Percentiles rank a stretch among this genome's conserved stretches.
phyloP scores from a whole-genome alignment of 2,329 filamentous ascomycete genomes.

The Penicillium digitatum region DNA sequence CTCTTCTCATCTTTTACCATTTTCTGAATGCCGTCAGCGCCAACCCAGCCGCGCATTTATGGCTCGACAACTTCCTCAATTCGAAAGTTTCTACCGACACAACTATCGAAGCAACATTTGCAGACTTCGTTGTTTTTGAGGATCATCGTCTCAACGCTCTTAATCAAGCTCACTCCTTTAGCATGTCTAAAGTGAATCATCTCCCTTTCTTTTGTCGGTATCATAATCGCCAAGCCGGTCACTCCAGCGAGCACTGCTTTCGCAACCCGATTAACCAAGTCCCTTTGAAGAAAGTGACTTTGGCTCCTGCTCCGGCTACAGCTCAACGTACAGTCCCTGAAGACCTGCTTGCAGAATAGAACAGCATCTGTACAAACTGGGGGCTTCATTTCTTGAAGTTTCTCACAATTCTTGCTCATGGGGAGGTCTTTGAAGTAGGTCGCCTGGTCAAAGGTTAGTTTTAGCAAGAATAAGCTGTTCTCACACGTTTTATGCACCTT shows the following conservation, averaged over 20 bases:
- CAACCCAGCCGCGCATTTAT: neutral
- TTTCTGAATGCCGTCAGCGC: neutral
- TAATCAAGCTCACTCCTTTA: neutral
- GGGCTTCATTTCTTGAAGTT: neutral
- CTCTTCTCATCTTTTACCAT: neutral
- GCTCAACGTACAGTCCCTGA: neutral
- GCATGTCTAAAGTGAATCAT: too few relatives aligned
- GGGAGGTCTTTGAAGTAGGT: neutral
- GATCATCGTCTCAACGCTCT: neutral
- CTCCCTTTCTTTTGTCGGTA: neutral
- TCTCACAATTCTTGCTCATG: neutral
- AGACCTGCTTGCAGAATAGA: neutral
- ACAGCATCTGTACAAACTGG: neutral
- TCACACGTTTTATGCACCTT: neutral
- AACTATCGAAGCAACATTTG: neutral
- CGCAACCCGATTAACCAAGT: neutral
- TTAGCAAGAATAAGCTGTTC: neutral
- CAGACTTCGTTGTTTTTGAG: neutral
- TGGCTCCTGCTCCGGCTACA: neutral
- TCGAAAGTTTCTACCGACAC: neutral
- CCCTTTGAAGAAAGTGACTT: neutral
- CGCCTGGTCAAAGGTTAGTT: neutral
- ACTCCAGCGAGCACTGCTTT: neutral
- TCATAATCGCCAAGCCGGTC: neutral
- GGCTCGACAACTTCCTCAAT: neutral